These are phyloP conservation scores for Durotheca rogersii DNA, from an alignment of 495 filamentous ascomycete genomes.

Conservation along the genomic window DNA sequence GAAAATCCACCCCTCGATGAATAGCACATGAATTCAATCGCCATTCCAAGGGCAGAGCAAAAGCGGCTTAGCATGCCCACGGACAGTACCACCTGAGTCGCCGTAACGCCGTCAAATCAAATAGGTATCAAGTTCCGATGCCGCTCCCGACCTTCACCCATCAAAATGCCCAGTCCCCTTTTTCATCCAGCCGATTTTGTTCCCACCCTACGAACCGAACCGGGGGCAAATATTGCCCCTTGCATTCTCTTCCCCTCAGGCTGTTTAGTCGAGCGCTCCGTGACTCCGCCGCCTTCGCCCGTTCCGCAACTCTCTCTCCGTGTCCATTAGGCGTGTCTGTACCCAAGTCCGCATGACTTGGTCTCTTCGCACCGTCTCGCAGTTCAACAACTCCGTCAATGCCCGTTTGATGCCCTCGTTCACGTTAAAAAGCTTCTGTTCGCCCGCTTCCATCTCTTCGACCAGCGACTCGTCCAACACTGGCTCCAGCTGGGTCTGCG, in stretches of 20 bases:
- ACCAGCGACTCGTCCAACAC: conserved; percentile 40
- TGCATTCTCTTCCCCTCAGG: background rate
- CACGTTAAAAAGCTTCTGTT: conserved; percentile 57
- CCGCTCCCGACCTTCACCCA: background rate
- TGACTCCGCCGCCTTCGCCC: conserved; percentile 46
- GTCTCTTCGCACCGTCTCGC: conserved; percentile 56
- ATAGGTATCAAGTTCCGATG: background rate
- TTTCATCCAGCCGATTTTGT: too few species aligned
- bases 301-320: conserved; percentile 58
- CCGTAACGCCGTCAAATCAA: background rate
- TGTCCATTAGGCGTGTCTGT: conserved; percentile 62
- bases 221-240: background rate
- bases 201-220: background rate
- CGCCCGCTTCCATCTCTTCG: conserved; percentile 51
- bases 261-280: conserved; percentile 19
- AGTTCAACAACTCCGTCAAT: conserved; percentile 66
- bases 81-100: too few species aligned
- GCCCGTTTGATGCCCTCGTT: conserved; percentile 66
- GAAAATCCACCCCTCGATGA: too few species aligned
- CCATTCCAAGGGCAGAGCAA: too few species aligned
- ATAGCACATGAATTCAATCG: too few species aligned
- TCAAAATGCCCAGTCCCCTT: background rate
- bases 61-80: too few species aligned
- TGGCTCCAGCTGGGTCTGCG: conserved; percentile 35
- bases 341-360: conserved; percentile 61